Conservation (phyloP, 495 filamentous ascomycete genomes). For the Glutinoglossum americanum region DNA sequence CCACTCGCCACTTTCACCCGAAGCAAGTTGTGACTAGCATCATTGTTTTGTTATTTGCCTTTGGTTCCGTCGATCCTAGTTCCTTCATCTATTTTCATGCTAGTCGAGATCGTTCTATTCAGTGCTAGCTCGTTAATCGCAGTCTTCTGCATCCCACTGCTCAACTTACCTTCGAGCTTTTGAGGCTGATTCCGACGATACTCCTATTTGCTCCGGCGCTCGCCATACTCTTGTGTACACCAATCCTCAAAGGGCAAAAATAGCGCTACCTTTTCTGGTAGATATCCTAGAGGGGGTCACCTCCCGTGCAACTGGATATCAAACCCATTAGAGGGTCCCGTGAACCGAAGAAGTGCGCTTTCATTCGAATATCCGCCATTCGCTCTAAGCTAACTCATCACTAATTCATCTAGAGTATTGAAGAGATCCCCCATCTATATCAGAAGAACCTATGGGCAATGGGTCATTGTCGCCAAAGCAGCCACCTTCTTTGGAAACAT, state of each 20-base stretch:
- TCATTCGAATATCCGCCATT: neutral
- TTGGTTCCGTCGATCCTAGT: neutral
- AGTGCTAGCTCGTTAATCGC: neutral
- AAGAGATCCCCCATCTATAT: neutral
- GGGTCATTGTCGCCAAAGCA: neutral
- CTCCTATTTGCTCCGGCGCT: neutral
- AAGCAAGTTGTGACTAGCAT: neutral
- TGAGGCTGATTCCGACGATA: neutral
- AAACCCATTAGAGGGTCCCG: neutral
- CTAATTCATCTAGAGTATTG: neutral
- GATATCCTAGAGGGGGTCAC: neutral
- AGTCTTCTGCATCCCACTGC: neutral
- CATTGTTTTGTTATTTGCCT: neutral
- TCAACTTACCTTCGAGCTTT: neutral
- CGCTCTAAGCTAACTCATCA: neutral
- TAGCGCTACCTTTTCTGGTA: neutral
- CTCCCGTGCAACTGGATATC: neutral
- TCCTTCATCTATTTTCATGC: neutral
- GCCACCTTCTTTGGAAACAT: neutral
- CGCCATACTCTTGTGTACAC: neutral
- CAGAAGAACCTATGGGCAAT: slow-evolving; percentile 1
- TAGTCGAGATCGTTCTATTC: neutral
- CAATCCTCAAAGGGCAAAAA: neutral
- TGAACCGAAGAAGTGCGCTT: neutral
- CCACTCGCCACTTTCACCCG: neutral